Percentiles rank a stretch among this genome's conserved stretches.
These are phyloP conservation scores for Pythium brachiatum DNA, from an alignment of 352 stramenopile species.

Conservation along the genomic window DNA sequence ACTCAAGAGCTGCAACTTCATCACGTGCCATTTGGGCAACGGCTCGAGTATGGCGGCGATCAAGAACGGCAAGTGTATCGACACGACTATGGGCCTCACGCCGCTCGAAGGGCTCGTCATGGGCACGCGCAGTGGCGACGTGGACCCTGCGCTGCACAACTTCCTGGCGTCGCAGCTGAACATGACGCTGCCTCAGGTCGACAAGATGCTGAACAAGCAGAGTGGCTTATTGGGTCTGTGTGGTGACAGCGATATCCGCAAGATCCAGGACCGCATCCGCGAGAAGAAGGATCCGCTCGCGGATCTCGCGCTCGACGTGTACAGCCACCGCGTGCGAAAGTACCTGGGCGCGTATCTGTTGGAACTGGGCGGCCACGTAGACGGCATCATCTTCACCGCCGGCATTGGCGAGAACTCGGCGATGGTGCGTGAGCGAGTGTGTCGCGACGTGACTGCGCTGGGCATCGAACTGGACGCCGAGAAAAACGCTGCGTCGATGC, in stretches of 20 bases:
- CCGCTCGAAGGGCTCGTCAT: conserved; percentile 88
- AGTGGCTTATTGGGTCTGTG: conserved; percentile 80
- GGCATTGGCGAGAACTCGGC: conserved; percentile 86
- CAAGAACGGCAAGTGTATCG: conserved; percentile 67
- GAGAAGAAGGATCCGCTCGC: conserved; percentile 45
- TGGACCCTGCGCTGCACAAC: conserved; percentile 81
- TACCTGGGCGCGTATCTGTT: conserved; percentile 84
- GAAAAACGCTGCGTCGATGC: conserved; percentile 68
- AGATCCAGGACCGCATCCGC: conserved; percentile 65
- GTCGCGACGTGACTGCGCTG: conserved; percentile 46
- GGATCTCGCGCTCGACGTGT: conserved; percentile 79
- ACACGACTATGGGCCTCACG: conserved; percentile 91
- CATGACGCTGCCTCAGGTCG: conserved; percentile 74
- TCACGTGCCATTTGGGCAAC: conserved; percentile 89
- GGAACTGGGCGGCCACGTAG: conserved; percentile 59
- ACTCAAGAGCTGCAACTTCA: conserved; percentile 58
- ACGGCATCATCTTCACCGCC: conserved; percentile 89
- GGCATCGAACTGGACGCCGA: conserved; percentile 69
- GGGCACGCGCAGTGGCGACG: conserved; percentile 84
- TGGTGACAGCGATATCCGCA: conserved; percentile 80
- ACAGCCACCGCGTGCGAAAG: conserved; percentile 83
- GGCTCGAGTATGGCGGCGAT: conserved; percentile 84
- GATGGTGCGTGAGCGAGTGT: conserved; percentile 75
- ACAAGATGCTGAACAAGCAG: conserved; percentile 90
- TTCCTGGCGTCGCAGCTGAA: conserved; percentile 67